Evolutionary conservation across 192 early-diverging fungal genomes (phyloP).

Genomic region (Rhizoclosmatium globosum): DNA sequence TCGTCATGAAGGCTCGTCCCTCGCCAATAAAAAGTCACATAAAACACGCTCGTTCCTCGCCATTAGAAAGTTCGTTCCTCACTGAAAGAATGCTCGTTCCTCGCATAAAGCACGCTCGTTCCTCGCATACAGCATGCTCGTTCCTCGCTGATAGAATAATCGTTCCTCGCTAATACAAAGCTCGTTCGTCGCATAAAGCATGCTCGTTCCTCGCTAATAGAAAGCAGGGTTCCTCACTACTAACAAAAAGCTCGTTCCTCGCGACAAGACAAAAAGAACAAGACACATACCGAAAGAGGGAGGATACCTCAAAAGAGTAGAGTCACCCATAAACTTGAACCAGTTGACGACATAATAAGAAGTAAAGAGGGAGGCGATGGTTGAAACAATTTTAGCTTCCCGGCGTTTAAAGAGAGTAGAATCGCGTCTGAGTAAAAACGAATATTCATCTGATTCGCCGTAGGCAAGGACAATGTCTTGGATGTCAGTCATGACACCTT

Average conservation of each 20-base stretch:
- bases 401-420: constrained; percentile 77
- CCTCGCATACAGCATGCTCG: no score
- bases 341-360: constrained; percentile 86
- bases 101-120: no score
- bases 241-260: not conserved
- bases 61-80: no score
- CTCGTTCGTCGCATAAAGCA: no score
- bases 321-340: constrained; percentile 71
- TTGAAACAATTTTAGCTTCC: constrained; percentile 81
- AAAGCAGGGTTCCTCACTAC: not conserved
- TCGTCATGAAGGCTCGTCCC: no score
- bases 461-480: constrained; percentile 65
- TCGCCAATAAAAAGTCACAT: no score
- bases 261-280: no score
- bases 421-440: constrained; percentile 76
- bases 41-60: no score
- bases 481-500: constrained; percentile 78
- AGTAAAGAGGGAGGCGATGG: constrained; percentile 86
- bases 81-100: no score
- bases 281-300: constrained; percentile 72
- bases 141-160: no score
- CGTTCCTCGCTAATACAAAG: no score
- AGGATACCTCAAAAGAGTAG: constrained; percentile 71
- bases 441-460: constrained; percentile 95
- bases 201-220: not conserved